Base-by-base conservation (phyloP, 306 rosid species). In the Quercus rubra region DNA sequence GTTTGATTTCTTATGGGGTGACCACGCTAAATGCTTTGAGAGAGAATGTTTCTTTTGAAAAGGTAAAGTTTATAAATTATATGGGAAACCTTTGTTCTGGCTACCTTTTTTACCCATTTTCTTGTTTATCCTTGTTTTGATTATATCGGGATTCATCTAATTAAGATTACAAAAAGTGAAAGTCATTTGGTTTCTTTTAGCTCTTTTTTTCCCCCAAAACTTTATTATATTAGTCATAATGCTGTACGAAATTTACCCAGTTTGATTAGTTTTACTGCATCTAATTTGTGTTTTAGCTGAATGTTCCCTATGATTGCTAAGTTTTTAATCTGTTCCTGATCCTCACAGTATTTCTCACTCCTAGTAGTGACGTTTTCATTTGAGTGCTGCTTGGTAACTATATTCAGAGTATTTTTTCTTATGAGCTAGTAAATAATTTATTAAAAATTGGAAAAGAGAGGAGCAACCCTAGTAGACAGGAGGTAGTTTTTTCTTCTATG, bases 1-100 rank as follows among this genome's bases (percentile, higher is more conserved):
- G 99, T 38, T 89, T 94, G 85, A 88, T 92, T 84, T 91, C 99
- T 74, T 94, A 88, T 83, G 97, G 94, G 71, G 93, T 94, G 79
- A 92, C 99, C 77, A 87, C 87, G 84, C 89, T 94, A 71, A 88
- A 87, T 82, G 99, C 97, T 90, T 80, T 86, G 84, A 90, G 99
- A 82, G 99, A 94, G 87, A 91, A 87, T 89, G 86, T 91, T 83
- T 89, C 92, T 30, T 94, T 85, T 85, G 99, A 92, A 83, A 94
- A 94, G 99, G 99, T 94, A 75, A 70, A 61, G 31, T 61, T 76
- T 8, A 12, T 84, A 57, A 58, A 46, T 75, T 81, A 84, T 46
- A 41, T 61, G 77, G 71, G 75, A 59, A 33, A 73, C 71, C 67
- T 25, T 74, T 46, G 77, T 20, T 64, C 18, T 70, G 33, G 52